Evolutionary conservation across 2,329 filamentous ascomycete species (phyloP), one percentile per base, ranked within the genome.

Genomic region (Fusarium beomiforme): DNA sequence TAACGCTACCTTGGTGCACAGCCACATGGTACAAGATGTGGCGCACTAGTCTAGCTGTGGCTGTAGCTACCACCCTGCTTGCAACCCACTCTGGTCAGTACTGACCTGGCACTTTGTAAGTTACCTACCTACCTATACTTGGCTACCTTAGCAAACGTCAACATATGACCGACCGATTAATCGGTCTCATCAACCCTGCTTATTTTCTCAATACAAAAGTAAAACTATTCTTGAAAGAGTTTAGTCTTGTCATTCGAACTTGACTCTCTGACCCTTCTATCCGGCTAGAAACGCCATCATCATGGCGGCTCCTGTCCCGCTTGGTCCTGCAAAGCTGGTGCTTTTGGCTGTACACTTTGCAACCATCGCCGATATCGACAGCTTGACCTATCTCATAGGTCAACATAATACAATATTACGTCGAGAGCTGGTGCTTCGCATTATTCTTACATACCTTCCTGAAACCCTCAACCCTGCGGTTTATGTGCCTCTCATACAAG

Each of bases 391-490:
- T 57, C 83, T 96, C 68, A 85, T 89, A 56, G 83, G 86, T 24
- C 83, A 85, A 41, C 83, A 92, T 73, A 80, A 82, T 57, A 83
- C 86, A 59, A 85, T 90, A 39, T 83, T 96, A 59, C 85, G 87
- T 31, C 86, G 87, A 46, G 89, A 92, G 61, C 82, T 94, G 17
- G 78, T 93, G 26, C 84, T 96, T 63, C 90, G 91, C 46, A 90
- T 96, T 57, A 82, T 97, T 24, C 86, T 97, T 47, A 93, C 91
- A 23, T 93, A 91, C 77, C 85, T 97, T 2, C 93, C 94, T 29
- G 93, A 95, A 79, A 91, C 87, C 44, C 77, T 89, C 8, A 87
- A 87, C 8, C 89, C 93, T 8, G 81, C 81, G n/a, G 78, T 84
- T 47, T 95, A 95, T 77, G 83, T 88, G 21, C 82, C 83, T 17